phyloP scores from a whole-genome alignment of 345 rosid genomes.

The Cardamine occulta region DNA sequence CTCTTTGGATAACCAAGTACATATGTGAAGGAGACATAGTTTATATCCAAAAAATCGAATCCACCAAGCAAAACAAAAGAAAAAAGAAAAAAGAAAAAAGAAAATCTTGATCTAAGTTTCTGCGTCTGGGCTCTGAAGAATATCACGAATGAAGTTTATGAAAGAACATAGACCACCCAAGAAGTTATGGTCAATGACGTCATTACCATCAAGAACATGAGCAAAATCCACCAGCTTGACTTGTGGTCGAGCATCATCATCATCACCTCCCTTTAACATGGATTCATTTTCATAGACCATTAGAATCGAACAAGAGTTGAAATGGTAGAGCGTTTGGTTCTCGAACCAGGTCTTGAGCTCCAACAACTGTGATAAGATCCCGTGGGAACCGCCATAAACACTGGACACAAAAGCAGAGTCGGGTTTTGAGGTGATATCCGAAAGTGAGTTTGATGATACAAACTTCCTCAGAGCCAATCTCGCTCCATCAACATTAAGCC shows the following conservation, averaged over 20 bases:
- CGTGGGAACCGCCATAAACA: constrained; percentile 65
- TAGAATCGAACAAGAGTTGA: constrained; percentile 86
- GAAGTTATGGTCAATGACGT: constrained; percentile 92
- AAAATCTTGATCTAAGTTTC: constrained; percentile 3
- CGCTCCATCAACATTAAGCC: constrained; percentile 55
- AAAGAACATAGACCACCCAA: constrained; percentile 93
- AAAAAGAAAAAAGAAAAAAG: background rate
- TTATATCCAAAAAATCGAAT: constrained; percentile 36
- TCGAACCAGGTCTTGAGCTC: constrained; percentile 95
- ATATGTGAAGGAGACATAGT: constrained; percentile 22
- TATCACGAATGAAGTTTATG: constrained; percentile 75
- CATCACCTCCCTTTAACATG: constrained; percentile 42
- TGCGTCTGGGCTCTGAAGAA: constrained; percentile 52
- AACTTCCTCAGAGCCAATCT: constrained; percentile 66
- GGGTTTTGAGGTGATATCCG: constrained; percentile 44
- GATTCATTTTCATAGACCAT: constrained; percentile 67
- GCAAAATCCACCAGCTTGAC: constrained; percentile 94
- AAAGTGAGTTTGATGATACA: constrained; percentile 66
- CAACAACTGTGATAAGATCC: constrained; percentile 73
- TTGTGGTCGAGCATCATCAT: constrained; percentile 46
- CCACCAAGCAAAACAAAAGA: background rate
- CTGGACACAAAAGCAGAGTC: constrained; percentile 62
- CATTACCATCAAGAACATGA: constrained; percentile 82
- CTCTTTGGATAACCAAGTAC: constrained; percentile 32
- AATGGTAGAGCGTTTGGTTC: constrained; percentile 82